Evolutionary conservation across 2,329 filamentous ascomycete species (phyloP), one percentile per base, ranked within the genome.

Genomic region (Remersonia thermophila): DNA sequence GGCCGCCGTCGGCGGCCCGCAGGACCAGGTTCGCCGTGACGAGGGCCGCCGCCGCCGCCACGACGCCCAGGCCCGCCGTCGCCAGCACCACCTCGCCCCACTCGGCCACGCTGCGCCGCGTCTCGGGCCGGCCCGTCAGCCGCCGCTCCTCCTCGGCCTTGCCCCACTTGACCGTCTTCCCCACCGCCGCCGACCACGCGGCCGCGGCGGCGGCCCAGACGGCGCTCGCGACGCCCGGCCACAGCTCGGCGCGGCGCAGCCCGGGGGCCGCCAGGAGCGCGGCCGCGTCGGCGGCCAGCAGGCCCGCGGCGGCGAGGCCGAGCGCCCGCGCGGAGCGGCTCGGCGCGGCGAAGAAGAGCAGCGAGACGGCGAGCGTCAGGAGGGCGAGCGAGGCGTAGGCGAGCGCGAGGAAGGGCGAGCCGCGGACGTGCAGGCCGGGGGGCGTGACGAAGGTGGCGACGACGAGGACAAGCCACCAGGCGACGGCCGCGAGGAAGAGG

Each of bases 401-500:
- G 54, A 94, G 93, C 39, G 84, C 74, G 56, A 85, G 85, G 70
- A 94, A 98, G 27, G 83, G 84, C n/a, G 86, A 91, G 4, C 91
- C 91, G 35, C 85, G 77, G 8, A 78, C 82, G 55, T 91, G 77
- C 55, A 96, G 77, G 32, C 80, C 79, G 1, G 89, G 89, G 11
- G 86, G 86, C 36, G 83, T 94, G 47, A 93, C 78, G 60, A 98
- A 98, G 46, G 81, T 77, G 37, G 84, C 85, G 12, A 95, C 76
- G n/a, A 98, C 69, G 25, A 94, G 66, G 36, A 95, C 58, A 8
- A 84, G 70, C 89, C 91, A 96, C 89, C 89, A 96, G n/a, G 85
- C 51, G 51, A 93, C 85, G 38, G 77, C 83, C 48, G 87, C 55
- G 35, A 76, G 57, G 14, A 89, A 66, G 52, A 95, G 83, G 27